Evolutionary conservation across 495 filamentous ascomycete genomes (phyloP).

Genomic region (Chaetomium tenue): DNA sequence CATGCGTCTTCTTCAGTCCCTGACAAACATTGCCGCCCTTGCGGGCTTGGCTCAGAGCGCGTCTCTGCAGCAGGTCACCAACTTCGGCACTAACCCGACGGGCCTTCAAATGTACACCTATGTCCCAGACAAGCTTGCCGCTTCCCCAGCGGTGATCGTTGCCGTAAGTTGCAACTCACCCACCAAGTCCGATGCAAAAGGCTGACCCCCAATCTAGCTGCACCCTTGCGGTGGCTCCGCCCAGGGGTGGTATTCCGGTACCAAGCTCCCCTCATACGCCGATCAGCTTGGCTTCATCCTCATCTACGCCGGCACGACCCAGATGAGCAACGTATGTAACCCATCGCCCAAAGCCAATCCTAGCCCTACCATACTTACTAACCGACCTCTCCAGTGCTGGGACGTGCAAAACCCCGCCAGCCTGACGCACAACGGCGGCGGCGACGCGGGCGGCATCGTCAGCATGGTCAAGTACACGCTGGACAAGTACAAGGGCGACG

Average conservation of each 20-base stretch:
- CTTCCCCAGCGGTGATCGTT: slow-evolving; percentile 38
- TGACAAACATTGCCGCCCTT: not conserved
- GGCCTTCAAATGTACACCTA: slow-evolving; percentile 44
- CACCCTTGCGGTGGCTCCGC: slow-evolving; percentile 43
- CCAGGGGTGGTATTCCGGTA: slow-evolving; percentile 36
- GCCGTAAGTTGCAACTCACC: slow-evolving; percentile 34
- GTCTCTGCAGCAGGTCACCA: slow-evolving; percentile 39
- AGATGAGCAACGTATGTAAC: slow-evolving; percentile 39
- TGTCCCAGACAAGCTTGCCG: slow-evolving; percentile 42
- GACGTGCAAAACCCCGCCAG: slow-evolving; percentile 48
- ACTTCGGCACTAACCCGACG: slow-evolving; percentile 42
- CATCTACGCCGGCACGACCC: slow-evolving; percentile 51
- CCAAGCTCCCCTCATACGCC: slow-evolving; percentile 41
- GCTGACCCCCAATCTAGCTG: slow-evolving; percentile 26
- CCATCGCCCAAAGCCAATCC: no score
- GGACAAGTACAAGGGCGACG: slow-evolving; percentile 49
- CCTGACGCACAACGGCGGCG: slow-evolving; percentile 52
- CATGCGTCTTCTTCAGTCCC: slow-evolving; percentile 6
- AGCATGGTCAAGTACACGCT: slow-evolving; percentile 57
- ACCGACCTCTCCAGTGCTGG: slow-evolving; percentile 44
- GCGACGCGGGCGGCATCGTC: slow-evolving; percentile 53
- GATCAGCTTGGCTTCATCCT: slow-evolving; percentile 53
- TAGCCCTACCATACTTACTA: not conserved
- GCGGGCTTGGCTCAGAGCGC: slow-evolving; percentile 22
- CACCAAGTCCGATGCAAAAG: no score